Evolutionary conservation across 148 eudicot species (phyloP).

Genomic region (Camellia japonica): DNA sequence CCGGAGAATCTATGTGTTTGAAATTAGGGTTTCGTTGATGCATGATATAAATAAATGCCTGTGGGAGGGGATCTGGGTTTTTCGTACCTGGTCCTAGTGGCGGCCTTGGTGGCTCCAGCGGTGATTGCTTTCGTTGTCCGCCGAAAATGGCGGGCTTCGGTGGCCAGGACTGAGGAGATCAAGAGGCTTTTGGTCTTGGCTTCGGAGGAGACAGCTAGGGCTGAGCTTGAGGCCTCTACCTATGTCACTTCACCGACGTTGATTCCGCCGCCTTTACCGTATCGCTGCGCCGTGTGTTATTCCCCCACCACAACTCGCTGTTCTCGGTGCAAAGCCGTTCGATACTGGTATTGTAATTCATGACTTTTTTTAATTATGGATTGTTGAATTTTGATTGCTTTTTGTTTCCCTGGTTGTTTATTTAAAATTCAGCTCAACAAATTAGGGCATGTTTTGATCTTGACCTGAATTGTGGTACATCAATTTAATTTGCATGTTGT

Average conservation of each 20-base stretch:
- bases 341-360: slow-evolving; percentile 59
- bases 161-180: slow-evolving; percentile 65
- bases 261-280: slow-evolving; percentile 22
- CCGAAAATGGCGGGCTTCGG: slow-evolving; percentile 62
- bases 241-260: slow-evolving; percentile 1
- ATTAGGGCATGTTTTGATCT: background rate
- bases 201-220: slow-evolving; percentile 66
- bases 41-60: slow-evolving; percentile 47
- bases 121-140: slow-evolving; percentile 42
- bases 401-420: background rate
- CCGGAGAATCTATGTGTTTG: slow-evolving; percentile 12
- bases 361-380: background rate
- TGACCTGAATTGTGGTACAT: background rate
- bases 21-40: slow-evolving; percentile 40
- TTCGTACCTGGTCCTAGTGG: slow-evolving; percentile 31
- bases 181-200: slow-evolving; percentile 58
- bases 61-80: slow-evolving; percentile 73
- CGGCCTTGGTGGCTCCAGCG: slow-evolving; percentile 27
- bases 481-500: background rate
- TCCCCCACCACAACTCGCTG: slow-evolving; percentile 59
- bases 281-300: slow-evolving; percentile 61
- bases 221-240: slow-evolving; percentile 49
- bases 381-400: background rate
- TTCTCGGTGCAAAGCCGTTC: slow-evolving; percentile 63
- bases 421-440: background rate